phyloP scores from a whole-genome alignment of 331 rosid species.

The Prunus yedoensis region DNA sequence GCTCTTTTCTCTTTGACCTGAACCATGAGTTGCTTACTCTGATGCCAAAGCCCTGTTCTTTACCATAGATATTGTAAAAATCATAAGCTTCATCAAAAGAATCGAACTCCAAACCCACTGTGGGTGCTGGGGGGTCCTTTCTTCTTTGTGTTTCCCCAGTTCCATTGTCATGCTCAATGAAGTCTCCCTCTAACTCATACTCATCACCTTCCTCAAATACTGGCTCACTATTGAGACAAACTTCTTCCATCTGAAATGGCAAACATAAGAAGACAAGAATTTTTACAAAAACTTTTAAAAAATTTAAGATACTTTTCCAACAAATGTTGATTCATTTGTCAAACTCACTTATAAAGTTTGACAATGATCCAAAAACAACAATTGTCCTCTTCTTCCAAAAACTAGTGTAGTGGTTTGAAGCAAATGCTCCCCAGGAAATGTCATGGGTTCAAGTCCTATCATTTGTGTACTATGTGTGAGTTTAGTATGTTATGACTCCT shows the following conservation, averaged over 20 bases:
- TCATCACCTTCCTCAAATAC: slow-evolving; percentile 52
- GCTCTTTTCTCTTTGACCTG: slow-evolving; percentile 72
- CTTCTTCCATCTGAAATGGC: slow-evolving; percentile 72
- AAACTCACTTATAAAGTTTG: background rate
- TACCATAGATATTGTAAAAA: slow-evolving; percentile 69
- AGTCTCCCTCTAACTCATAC: slow-evolving; percentile 48
- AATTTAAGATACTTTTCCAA: background rate
- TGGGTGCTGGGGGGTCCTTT: slow-evolving; percentile 44
- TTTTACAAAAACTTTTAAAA: background rate
- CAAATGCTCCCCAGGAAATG: too few relatives aligned
- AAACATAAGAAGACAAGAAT: background rate
- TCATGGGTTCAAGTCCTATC: too few relatives aligned
- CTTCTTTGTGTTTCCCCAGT: slow-evolving; percentile 38
- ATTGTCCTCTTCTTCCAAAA: background rate
- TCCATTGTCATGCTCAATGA: slow-evolving; percentile 41
- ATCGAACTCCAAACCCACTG: slow-evolving; percentile 69
- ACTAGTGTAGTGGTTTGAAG: too few relatives aligned
- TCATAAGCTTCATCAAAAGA: slow-evolving; percentile 70
- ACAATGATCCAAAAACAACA: background rate
- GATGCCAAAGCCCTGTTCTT: slow-evolving; percentile 71
- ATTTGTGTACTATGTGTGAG: too few relatives aligned
- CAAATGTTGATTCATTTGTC: background rate
- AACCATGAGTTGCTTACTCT: slow-evolving; percentile 87
- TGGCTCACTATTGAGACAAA: slow-evolving; percentile 62
- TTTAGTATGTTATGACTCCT: too few relatives aligned